A percentile compares a stretch with the other conserved stretches of the same genome.
Conservation (phyloP, 225 moss, liverwort and hornwort genomes). For the Bryum argenteum region DNA sequence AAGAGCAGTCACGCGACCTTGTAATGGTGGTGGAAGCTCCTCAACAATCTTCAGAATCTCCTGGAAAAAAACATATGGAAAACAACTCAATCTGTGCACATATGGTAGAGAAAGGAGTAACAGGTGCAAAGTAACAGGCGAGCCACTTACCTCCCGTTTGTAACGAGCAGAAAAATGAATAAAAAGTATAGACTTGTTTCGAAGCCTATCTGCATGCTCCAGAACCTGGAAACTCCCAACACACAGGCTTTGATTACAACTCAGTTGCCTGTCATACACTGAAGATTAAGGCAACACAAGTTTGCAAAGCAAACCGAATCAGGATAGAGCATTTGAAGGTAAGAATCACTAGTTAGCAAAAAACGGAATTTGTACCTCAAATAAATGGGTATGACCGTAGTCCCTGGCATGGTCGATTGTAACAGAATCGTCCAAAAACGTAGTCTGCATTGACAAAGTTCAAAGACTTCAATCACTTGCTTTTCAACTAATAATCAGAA, state of each 20-base stretch:
- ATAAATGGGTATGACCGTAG: constrained; percentile 87
- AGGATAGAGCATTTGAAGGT: too few species aligned
- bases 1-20: constrained; percentile 70
- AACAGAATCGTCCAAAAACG: constrained; percentile 78
- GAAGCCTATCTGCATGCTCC: constrained; percentile 60
- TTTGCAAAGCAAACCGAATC: too few species aligned
- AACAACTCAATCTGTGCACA: neutral
- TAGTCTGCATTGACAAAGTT: constrained; percentile 56
- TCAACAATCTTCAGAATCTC: constrained; percentile 68
- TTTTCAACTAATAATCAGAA: neutral
- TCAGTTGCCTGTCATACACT: neutral
- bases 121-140: neutral
- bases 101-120: too few species aligned
- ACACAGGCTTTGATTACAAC: constrained; percentile 13
- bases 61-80: constrained; percentile 37
- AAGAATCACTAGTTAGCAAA: neutral
- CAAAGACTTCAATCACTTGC: neutral
- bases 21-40: constrained; percentile 68
- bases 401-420: constrained; percentile 74
- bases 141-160: constrained; percentile 57
- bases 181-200: constrained; percentile 75
- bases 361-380: constrained; percentile 53
- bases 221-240: constrained; percentile 54
- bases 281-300: constrained; percentile 10
- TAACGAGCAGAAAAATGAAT: constrained; percentile 96